Percentiles rank a stretch among this genome's conserved stretches.
These are phyloP conservation scores for Rhododendron ferrugineum DNA, from an alignment of 148 eudicot species.

Conservation along the genomic window DNA sequence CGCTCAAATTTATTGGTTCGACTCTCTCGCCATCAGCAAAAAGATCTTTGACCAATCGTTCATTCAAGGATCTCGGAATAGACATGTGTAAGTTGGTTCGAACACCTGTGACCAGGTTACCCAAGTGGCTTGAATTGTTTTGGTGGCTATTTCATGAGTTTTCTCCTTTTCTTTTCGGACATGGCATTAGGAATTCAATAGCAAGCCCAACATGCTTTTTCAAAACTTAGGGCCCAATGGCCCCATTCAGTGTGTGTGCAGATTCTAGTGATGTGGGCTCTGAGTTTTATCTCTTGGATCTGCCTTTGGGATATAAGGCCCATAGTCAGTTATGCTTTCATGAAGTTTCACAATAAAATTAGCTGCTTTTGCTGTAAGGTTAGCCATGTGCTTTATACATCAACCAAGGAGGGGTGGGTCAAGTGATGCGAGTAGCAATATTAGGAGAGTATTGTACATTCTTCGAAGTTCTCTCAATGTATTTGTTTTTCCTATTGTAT, in stretches of 20 bases:
- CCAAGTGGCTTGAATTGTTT: neutral
- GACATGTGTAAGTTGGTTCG: too few species aligned
- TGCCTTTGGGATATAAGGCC: neutral
- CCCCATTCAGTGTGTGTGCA: too few species aligned
- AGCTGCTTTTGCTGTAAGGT: neutral
- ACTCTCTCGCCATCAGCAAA: too few species aligned
- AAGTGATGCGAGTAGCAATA: too few species aligned
- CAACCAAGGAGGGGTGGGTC: too few species aligned
- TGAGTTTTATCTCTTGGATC: neutral
- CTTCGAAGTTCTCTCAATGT: too few species aligned
- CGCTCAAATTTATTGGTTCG: neutral
- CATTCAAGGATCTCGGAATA: too few species aligned
- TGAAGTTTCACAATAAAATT: too few species aligned
- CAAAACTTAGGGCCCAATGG: neutral
- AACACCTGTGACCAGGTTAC: neutral
- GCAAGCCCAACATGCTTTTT: neutral
- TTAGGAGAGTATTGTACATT: too few species aligned
- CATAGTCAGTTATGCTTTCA: neutral
- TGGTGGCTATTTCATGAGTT: neutral
- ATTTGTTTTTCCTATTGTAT: too few species aligned
- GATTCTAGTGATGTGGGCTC: too few species aligned
- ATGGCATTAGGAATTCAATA: neutral
- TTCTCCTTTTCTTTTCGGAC: neutral
- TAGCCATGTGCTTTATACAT: neutral
- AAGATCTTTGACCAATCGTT: too few species aligned